phyloP scores from a whole-genome alignment of 345 rosid genomes.

The Microcos paniculata region DNA sequence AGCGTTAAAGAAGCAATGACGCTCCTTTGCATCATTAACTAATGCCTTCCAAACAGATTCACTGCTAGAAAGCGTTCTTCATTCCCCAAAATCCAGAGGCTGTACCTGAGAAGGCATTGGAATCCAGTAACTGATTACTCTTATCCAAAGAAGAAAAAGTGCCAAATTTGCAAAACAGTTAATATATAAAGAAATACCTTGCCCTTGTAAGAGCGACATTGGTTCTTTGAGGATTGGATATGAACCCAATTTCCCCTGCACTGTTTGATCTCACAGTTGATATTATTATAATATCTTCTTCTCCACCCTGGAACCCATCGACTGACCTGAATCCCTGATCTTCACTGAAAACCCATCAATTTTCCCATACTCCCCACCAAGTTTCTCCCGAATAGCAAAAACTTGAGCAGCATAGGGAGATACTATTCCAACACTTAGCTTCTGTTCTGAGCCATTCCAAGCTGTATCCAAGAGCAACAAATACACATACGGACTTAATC shows the following conservation, averaged over 20 bases:
- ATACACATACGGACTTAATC: too few relatives aligned
- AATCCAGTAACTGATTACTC: background rate
- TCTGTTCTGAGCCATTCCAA: constrained; percentile 27
- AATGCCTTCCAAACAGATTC: constrained; percentile 38
- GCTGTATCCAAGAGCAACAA: constrained; percentile 21
- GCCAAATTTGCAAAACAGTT: background rate
- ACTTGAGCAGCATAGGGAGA: constrained; percentile 48
- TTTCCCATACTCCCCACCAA: constrained; percentile 20
- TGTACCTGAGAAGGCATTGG: constrained; percentile 27
- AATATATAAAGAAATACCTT: constrained; percentile 26
- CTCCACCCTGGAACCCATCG: constrained; percentile 48
- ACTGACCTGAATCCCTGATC: constrained; percentile 34
- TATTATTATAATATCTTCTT: constrained; percentile 38
- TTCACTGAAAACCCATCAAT: constrained; percentile 27
- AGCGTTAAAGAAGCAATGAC: constrained; percentile 42
- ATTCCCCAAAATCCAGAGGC: constrained; percentile 59
- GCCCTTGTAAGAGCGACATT: constrained; percentile 50
- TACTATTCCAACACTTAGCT: constrained; percentile 37
- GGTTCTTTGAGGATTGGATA: constrained; percentile 25
- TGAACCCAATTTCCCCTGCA: constrained; percentile 31
- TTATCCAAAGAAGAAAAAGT: background rate
- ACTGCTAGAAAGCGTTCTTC: constrained; percentile 34
- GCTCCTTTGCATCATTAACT: constrained; percentile 39
- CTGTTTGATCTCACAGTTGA: constrained; percentile 45
- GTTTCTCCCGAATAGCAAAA: constrained; percentile 31